phyloP scores from a whole-genome alignment of 2,329 filamentous ascomycete genomes.

The Aspergillus piperis region DNA sequence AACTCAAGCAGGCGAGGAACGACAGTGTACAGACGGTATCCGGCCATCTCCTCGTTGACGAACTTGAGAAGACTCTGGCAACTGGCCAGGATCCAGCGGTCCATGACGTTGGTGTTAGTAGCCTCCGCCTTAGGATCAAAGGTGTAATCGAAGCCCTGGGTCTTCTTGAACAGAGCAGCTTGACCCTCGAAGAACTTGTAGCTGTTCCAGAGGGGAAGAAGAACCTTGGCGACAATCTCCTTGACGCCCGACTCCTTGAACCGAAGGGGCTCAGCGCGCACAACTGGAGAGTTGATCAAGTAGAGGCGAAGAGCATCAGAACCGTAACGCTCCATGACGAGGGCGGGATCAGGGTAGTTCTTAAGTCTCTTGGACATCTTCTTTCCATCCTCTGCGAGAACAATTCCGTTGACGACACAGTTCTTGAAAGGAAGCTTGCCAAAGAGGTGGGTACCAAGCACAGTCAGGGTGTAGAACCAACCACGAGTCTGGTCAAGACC shows the following conservation, averaged over 20 bases:
- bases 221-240: slow-evolving; percentile 88
- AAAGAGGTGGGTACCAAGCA: slow-evolving; percentile 85
- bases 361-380: slow-evolving; percentile 98
- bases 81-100: slow-evolving; percentile 90
- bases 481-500: slow-evolving; percentile 91
- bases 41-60: slow-evolving; percentile 87
- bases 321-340: slow-evolving; percentile 84
- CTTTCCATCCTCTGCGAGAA: slow-evolving; percentile 91
- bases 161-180: slow-evolving; percentile 82
- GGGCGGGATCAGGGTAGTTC: slow-evolving; percentile 86
- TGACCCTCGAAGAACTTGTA: slow-evolving; percentile 96
- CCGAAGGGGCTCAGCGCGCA: slow-evolving; percentile 82
- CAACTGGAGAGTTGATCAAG: slow-evolving; percentile 93
- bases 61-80: slow-evolving; percentile 90
- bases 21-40: slow-evolving; percentile 83
- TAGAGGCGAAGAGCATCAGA: slow-evolving; percentile 93
- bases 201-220: slow-evolving; percentile 91
- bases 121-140: slow-evolving; percentile 76
- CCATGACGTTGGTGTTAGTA: slow-evolving; percentile 87
- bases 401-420: slow-evolving; percentile 94
- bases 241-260: slow-evolving; percentile 94
- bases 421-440: slow-evolving; percentile 87
- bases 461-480: slow-evolving; percentile 93
- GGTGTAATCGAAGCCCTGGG: slow-evolving; percentile 71
- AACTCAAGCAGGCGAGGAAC: slow-evolving; percentile 79